phyloP scores from a whole-genome alignment of 2,329 filamentous ascomycete genomes.

The Cladophialophora yegresii region DNA sequence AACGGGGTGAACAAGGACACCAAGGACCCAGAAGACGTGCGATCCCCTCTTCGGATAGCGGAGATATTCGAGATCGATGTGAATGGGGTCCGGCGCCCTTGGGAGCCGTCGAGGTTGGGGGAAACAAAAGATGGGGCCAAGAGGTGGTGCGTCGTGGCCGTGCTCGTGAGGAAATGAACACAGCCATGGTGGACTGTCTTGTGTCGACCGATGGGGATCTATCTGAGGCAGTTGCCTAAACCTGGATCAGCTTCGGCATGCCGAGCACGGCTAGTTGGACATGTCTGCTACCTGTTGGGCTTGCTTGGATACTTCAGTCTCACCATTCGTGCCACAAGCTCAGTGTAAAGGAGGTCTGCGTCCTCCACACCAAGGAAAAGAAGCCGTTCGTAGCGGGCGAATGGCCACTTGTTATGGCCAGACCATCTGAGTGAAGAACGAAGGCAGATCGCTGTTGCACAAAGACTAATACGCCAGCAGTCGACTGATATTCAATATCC shows the following conservation, averaged over 20 bases:
- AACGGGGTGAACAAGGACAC: slow-evolving; percentile 40
- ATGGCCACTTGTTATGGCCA: background rate
- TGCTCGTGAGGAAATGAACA: slow-evolving; percentile 38
- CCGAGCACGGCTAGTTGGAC: background rate
- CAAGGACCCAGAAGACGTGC: slow-evolving; percentile 27
- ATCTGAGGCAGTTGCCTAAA: background rate
- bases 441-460: background rate
- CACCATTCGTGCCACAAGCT: background rate
- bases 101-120: slow-evolving; percentile 48
- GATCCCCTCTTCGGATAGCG: slow-evolving; percentile 31
- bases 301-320: background rate
- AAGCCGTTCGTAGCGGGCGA: background rate
- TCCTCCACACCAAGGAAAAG: background rate
- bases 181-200: background rate
- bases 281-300: background rate
- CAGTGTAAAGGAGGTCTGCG: background rate
- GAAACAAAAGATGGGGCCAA: slow-evolving; percentile 54
- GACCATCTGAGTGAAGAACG: background rate
- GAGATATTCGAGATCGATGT: slow-evolving; percentile 36
- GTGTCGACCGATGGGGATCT: background rate
- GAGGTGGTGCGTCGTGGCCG: slow-evolving; percentile 60
- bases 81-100: slow-evolving; percentile 50
- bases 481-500: background rate
- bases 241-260: background rate
- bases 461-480: background rate